Percentiles rank a stretch among this genome's conserved stretches.
These are phyloP conservation scores for Sedum album DNA, from an alignment of 164 flowering plant genomes.

Conservation along the genomic window DNA sequence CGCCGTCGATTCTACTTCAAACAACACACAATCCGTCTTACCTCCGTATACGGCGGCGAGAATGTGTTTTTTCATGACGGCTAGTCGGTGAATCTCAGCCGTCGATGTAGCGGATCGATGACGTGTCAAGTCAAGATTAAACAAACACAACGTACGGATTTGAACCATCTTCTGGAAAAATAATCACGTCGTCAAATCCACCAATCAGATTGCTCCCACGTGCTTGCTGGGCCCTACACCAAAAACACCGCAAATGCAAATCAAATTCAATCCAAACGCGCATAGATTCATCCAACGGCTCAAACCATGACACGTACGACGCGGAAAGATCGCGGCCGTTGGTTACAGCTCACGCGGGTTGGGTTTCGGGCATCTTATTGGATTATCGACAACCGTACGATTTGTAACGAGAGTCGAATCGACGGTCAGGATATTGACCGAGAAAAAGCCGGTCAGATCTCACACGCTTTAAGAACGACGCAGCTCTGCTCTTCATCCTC, in stretches of 20 bases:
- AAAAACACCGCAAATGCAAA: slow-evolving; percentile 29
- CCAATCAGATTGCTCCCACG: slow-evolving; percentile 20
- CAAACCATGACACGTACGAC: slow-evolving; percentile 13
- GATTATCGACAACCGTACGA: too few relatives aligned
- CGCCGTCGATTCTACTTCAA: background rate
- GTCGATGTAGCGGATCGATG: background rate
- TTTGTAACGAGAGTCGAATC: background rate
- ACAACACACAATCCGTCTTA: background rate
- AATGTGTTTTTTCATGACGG: background rate
- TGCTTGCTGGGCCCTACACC: slow-evolving; percentile 12
- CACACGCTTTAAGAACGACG: slow-evolving; percentile 41
- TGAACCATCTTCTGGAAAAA: slow-evolving; percentile 5
- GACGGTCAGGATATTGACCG: slow-evolving; percentile 32
- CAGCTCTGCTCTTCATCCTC: slow-evolving; percentile 25
- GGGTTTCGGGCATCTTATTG: slow-evolving; percentile 15
- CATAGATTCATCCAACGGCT: slow-evolving; percentile 18
- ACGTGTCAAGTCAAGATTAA: background rate
- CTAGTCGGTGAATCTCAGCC: background rate
- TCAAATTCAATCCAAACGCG: slow-evolving; percentile 27
- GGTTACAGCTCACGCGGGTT: slow-evolving; percentile 23
- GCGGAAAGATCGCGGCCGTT: slow-evolving; percentile 18
- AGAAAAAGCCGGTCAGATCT: slow-evolving; percentile 35
- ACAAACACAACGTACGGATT: background rate
- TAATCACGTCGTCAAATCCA: slow-evolving; percentile 13
- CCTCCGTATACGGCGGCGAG: background rate